phyloP scores from a whole-genome alignment of 202 grass and related monocot genomes.

The Dendrocalamus latiflorus region DNA sequence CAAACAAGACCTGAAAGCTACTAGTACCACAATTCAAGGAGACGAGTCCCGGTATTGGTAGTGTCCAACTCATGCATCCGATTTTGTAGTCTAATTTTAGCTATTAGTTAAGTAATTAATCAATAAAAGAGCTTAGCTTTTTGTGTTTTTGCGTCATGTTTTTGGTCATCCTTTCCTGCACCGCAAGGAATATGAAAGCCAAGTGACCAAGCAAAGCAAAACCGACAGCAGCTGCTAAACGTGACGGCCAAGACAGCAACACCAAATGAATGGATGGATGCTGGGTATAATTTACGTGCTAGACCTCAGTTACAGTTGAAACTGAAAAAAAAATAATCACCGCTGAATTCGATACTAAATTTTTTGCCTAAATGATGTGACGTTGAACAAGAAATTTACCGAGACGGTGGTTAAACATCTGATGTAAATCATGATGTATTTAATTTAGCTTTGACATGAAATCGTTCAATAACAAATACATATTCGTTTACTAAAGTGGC shows the following conservation, averaged over 20 bases:
- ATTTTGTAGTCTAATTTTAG: neutral
- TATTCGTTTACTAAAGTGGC: too few relatives aligned
- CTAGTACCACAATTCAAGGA: neutral
- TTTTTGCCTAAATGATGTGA: neutral
- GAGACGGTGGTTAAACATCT: neutral
- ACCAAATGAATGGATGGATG: too few relatives aligned
- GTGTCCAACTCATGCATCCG: neutral
- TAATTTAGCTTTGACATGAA: neutral
- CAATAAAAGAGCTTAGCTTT: neutral
- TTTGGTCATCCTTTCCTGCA: conserved; percentile 1
- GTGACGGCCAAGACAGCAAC: conserved; percentile 16
- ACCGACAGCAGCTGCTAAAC: neutral
- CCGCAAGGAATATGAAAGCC: conserved; percentile 27
- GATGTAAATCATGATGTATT: neutral
- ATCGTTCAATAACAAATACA: neutral
- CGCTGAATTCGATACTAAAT: neutral
- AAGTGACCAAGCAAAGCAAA: conserved; percentile 27
- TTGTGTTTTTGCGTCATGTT: neutral
- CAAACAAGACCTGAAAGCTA: conserved; percentile 14
- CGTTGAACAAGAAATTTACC: neutral
- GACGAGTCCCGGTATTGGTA: neutral
- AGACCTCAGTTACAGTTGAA: neutral
- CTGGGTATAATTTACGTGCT: too few relatives aligned
- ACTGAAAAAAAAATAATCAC: neutral
- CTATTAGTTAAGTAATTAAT: neutral